Percentiles rank a stretch among this genome's conserved stretches.
Conservation (phyloP, 495 filamentous ascomycete genomes). For the Ascodesmis nigricans region DNA sequence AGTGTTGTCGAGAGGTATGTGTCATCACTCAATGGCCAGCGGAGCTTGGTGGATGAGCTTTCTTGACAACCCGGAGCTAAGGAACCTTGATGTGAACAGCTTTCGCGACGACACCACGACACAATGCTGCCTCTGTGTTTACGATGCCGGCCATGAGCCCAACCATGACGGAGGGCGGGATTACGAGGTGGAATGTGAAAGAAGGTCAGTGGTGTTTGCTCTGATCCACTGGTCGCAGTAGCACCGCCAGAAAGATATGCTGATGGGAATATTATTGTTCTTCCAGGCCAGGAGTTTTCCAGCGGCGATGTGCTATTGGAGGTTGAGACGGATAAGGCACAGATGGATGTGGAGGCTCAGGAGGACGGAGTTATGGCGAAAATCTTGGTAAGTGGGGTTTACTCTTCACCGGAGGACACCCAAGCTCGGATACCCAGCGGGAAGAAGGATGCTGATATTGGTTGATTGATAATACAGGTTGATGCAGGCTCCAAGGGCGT, state of each 20-base stretch:
- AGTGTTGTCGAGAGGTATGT: too few species aligned
- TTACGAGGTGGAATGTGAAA: constrained; percentile 52
- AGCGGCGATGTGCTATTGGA: constrained; percentile 65
- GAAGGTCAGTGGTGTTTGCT: constrained; percentile 30
- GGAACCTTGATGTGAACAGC: too few species aligned
- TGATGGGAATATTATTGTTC: constrained; percentile 14
- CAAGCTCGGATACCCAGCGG: neutral
- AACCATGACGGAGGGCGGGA: constrained; percentile 74
- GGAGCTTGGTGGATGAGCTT: too few species aligned
- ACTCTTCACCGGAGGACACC: neutral
- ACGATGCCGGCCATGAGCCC: constrained; percentile 78
- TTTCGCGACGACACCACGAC: too few species aligned
- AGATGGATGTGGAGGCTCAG: constrained; percentile 78
- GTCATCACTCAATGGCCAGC: too few species aligned
- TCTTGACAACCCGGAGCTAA: too few species aligned
- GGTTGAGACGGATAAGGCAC: constrained; percentile 74
- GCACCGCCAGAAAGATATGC: neutral
- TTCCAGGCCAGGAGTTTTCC: constrained; percentile 35
- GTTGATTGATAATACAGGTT: constrained; percentile 25
- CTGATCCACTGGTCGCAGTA: too few species aligned
- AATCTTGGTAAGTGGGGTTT: constrained; percentile 31
- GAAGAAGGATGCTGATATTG: neutral
- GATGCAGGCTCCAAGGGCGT: constrained; percentile 44
- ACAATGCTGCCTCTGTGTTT: too few species aligned
- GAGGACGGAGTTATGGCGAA: constrained; percentile 62